Conservation (phyloP, 371 early-diverging fungal genomes). For the Rhizopus sp. region DNA sequence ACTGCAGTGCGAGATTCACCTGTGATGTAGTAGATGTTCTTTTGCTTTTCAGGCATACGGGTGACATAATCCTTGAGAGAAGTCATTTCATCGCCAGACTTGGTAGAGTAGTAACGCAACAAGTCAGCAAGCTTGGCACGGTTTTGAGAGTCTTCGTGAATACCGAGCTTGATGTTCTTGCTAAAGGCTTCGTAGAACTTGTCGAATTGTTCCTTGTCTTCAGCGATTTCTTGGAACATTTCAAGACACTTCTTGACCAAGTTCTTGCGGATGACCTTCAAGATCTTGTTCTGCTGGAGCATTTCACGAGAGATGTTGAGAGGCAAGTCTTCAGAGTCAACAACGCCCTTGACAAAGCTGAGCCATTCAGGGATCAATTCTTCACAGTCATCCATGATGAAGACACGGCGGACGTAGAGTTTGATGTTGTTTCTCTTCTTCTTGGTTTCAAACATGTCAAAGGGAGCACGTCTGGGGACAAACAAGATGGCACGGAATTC, state of each 20-base stretch:
- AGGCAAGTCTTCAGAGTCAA: conserved; percentile 87
- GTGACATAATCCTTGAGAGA: conserved; percentile 81
- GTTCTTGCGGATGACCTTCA: conserved; percentile 81
- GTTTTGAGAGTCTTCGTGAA: conserved; percentile 71
- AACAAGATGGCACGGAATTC: conserved; percentile 82
- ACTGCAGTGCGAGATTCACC: conserved; percentile 95
- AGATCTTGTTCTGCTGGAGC: conserved; percentile 77
- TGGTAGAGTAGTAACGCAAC: conserved; percentile 73
- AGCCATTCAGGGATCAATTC: conserved; percentile 69
- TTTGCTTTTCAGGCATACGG: conserved; percentile 79
- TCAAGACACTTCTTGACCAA: conserved; percentile 81
- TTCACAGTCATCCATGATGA: conserved; percentile 85
- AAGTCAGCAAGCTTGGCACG: conserved; percentile 71
- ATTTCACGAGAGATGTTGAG: conserved; percentile 91
- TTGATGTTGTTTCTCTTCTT: conserved; percentile 78
- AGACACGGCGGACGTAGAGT: conserved; percentile 85
- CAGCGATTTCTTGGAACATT: conserved; percentile 70
- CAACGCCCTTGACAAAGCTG: conserved; percentile 72
- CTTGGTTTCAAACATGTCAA: conserved; percentile 65
- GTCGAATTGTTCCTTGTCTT: conserved; percentile 72
- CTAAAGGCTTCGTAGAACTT: conserved; percentile 76
- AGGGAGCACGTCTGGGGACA: conserved; percentile 74
- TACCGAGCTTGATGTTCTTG: conserved; percentile 77
- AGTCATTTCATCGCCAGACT: conserved; percentile 62
- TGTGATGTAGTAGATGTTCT: conserved; percentile 98